Base-by-base conservation (phyloP, 2,329 filamentous ascomycete genomes). In the Fusarium sp. region DNA sequence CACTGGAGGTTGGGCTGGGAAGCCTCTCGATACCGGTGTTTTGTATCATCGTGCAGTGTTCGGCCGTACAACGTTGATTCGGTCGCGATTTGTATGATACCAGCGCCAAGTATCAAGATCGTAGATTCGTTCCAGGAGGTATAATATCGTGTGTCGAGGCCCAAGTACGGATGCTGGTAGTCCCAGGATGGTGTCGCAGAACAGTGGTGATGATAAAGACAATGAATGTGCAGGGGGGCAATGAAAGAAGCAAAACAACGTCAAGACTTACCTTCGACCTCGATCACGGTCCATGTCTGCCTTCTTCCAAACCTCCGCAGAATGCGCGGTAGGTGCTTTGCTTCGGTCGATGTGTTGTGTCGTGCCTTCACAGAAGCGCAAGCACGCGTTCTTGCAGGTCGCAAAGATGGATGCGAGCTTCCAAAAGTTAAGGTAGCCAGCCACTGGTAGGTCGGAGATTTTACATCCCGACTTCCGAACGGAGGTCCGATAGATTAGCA, bases 271-370 rank as follows among this genome's bases (percentile, higher is more conserved):
- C 77, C 76, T 76, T 45, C 76, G 67, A 58, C 76, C 75, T 53
- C 76, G 74, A 58, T 78, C 76, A 47, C 76, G 75, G 57, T 77
- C 75, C 75, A 77, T 77, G 10, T 32, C 64, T 53, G 28, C 45
- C 46, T 51, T 15, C 52, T 15, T 31, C 15, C 47, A 24, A 12
- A 36, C 3, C 40, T 32, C 34, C 42, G 36, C 38, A n/a, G 49
- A 51, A 51, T 34, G 40, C 22, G 53, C 36, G 51, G 58, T 43
- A 68, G 26, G 53, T 53, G 53, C 55, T 52, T 50, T 36, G 22
- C 45, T 48, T 43, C 38, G 24, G 8, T 38, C 25, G 43, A 43
- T 51, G n/a, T 39, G 35, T 48, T 49, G 44, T 52, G 48, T 35
- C 32, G 43, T 61, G 40, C 53, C 36, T 62, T 58, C 11, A 53